Evolutionary conservation across 805 yeast genomes (phyloP).

Genomic region (Ogataea corticis): DNA sequence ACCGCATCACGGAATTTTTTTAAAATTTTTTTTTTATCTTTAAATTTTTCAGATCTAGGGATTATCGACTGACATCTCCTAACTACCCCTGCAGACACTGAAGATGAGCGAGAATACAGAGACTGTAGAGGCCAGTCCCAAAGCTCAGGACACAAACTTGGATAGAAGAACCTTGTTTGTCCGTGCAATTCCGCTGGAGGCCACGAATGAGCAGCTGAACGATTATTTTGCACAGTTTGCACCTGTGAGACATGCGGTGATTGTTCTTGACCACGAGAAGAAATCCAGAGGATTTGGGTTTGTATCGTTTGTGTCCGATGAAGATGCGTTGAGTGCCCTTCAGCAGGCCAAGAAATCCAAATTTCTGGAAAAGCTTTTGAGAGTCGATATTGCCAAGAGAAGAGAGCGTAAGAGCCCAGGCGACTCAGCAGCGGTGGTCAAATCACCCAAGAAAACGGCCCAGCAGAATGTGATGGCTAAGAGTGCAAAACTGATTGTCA

Average conservation of each 20-base stretch:
- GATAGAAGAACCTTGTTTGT: slow-evolving; percentile 77
- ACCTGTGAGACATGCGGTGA: slow-evolving; percentile 93
- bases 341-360: slow-evolving; percentile 63
- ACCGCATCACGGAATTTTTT: slow-evolving; percentile 4
- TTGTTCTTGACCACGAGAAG: slow-evolving; percentile 76
- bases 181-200: slow-evolving; percentile 77
- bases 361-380: slow-evolving; percentile 63
- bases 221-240: slow-evolving; percentile 88
- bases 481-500: slow-evolving; percentile 80
- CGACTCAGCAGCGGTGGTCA: slow-evolving; percentile 5
- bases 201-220: slow-evolving; percentile 77
- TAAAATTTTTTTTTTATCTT: background rate
- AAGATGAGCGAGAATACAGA: slow-evolving; percentile 2
- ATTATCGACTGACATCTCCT: too few species aligned
- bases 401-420: slow-evolving; percentile 79
- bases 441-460: slow-evolving; percentile 31
- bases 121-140: background rate
- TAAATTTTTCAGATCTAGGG: slow-evolving; percentile 2
- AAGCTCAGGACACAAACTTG: slow-evolving; percentile 32
- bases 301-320: slow-evolving; percentile 82
- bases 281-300: slow-evolving; percentile 94
- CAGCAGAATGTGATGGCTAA: slow-evolving; percentile 40
- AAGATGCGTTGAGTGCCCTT: slow-evolving; percentile 79
- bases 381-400: slow-evolving; percentile 88
- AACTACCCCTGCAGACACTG: background rate